Evolutionary conservation across 2,329 filamentous ascomycete genomes (phyloP).

Genomic region (Incumbomyces lentus): DNA sequence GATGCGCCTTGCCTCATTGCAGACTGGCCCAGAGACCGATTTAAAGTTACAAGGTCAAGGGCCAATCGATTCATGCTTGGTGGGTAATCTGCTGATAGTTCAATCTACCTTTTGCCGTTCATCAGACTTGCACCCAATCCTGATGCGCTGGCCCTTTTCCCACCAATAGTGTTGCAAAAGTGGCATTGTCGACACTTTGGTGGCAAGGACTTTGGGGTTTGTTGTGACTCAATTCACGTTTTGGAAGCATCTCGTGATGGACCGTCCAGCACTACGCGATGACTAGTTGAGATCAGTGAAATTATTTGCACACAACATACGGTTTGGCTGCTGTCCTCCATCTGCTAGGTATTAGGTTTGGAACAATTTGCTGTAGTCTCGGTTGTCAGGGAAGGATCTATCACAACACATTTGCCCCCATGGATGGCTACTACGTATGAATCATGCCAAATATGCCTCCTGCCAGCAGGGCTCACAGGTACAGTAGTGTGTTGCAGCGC

Average conservation of each 20-base stretch:
- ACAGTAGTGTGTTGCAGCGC: not conserved
- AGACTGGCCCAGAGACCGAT: not conserved
- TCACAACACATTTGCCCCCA: too few species aligned
- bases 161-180: slow-evolving; percentile 6
- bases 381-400: too few species aligned
- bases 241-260: slow-evolving; percentile 4
- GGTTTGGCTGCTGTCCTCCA: too few species aligned
- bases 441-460: not conserved
- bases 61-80: not conserved
- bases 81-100: not conserved
- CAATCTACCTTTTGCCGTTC: not conserved
- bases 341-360: too few species aligned
- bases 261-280: not conserved
- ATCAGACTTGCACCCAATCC: slow-evolving; percentile 5
- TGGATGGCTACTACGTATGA: not conserved
- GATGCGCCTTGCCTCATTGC: slow-evolving; percentile 3
- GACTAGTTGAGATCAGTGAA: not conserved
- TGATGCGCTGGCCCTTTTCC: slow-evolving; percentile 6
- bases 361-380: not conserved
- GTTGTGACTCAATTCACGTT: slow-evolving; percentile 6
- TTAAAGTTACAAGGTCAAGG: not conserved
- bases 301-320: too few species aligned
- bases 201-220: not conserved
- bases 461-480: slow-evolving; percentile 1
- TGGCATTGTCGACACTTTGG: too few species aligned